Conservation (phyloP, 768 basidiomycete genomes). For the Trametes cinnabarina region DNA sequence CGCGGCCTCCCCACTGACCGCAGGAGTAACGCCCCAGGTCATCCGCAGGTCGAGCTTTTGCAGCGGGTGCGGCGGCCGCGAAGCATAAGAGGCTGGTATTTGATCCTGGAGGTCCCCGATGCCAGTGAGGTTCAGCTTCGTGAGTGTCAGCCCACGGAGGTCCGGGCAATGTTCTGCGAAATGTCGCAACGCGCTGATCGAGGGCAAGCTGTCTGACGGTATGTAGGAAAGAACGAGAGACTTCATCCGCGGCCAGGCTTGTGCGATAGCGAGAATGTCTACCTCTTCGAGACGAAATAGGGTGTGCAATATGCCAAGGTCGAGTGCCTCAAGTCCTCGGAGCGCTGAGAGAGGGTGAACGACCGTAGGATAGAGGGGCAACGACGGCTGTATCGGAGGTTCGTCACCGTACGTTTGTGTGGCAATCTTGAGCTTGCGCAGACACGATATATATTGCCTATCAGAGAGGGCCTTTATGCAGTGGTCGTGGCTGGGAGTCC, state of each 20-base stretch:
- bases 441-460: not conserved
- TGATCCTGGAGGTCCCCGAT: not conserved
- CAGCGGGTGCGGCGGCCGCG: conserved; percentile 1
- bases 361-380: not conserved
- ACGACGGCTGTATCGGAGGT: too few relatives aligned
- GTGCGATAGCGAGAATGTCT: conserved; percentile 4
- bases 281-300: not conserved
- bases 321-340: not conserved
- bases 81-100: too few relatives aligned
- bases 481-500: not conserved
- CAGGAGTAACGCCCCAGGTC: not conserved
- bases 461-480: not conserved
- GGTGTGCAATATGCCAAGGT: not conserved
- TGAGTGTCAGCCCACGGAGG: conserved; percentile 1
- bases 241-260: not conserved
- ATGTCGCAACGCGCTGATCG: not conserved
- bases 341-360: not conserved
- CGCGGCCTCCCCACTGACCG: not conserved
- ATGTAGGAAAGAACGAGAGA: not conserved
- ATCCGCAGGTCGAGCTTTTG: not conserved
- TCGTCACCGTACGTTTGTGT: not conserved
- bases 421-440: not conserved
- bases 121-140: conserved; percentile 1
- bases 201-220: not conserved
- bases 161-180: conserved; percentile 9